Base-by-base conservation (phyloP, 257 asterid species). In the Solanum chmielewskii region DNA sequence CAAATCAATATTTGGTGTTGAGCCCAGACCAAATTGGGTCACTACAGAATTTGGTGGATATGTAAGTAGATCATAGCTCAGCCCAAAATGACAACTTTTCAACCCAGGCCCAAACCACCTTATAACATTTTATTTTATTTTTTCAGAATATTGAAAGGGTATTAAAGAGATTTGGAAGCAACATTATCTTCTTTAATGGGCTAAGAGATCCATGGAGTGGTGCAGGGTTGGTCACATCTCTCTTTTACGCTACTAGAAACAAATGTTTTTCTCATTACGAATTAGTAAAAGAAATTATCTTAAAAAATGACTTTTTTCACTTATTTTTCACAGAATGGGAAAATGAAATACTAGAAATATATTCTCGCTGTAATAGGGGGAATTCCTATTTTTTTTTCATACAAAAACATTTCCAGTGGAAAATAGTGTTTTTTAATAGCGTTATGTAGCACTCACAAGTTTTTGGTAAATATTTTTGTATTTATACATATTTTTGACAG, bases 201-300 rank as follows among this genome's bases (percentile, higher is more conserved):
- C 78, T 92, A 80, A 93, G 98, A 90, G 99, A 96, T 93, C 98
- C 98, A 11, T 96, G 99, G 98, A 95, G 99, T 73, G 97, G 96
- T 33, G 99, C 97, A 90, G 99, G 99, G 99, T 15, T 39, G 71
- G 70, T 73, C 33, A 25, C 74, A 27, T 62, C 12, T 56, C 62
- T 52, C 64, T 56, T 56, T 56, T 56, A 56, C 4, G 1, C 64
- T 56, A 56, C 11, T 56, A 56, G 11, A 56, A 56, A 56, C 11
- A 56, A 56, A 56, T 7, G 11, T 56, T 56, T 18, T 56, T 56
- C 64, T 18, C n/a, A 56, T 2, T 0, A 7, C 1, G 64, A 56
- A 56, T 56, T 0, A 18, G 11, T 56, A 56, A 18, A 18, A 52
- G 2, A 33, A 33, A 33, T 33, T 33, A 0, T 33, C 35, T 33